Conservation (phyloP, 257 asterid genomes). For the Apocynum venetum region DNA sequence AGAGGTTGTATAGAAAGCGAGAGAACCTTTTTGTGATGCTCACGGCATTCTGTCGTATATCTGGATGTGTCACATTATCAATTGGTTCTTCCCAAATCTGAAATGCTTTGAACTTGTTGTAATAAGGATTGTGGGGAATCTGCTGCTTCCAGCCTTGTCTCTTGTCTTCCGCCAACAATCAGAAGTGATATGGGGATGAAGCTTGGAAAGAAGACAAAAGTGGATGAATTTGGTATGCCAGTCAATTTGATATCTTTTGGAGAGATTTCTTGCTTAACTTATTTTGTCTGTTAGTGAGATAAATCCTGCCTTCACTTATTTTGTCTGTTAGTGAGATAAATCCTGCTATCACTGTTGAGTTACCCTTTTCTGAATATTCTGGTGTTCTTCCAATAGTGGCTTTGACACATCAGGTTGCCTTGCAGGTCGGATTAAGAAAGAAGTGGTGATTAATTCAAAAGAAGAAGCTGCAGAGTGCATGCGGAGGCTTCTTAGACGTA, state of each 20-base stretch:
- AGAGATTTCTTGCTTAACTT: background rate
- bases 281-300: background rate
- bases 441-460: slow-evolving; percentile 47
- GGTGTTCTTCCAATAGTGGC: background rate
- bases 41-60: background rate
- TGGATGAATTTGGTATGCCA: slow-evolving; percentile 41
- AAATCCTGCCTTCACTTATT: no score
- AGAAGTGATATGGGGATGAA: slow-evolving; percentile 50
- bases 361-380: background rate
- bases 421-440: slow-evolving; percentile 35
- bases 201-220: slow-evolving; percentile 43
- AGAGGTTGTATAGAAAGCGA: no score
- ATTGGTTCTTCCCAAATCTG: slow-evolving; percentile 14
- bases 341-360: background rate
- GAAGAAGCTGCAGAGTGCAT: slow-evolving; percentile 65
- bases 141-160: slow-evolving; percentile 48
- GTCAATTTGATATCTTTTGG: background rate
- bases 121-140: slow-evolving; percentile 63
- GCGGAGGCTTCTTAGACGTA: slow-evolving; percentile 59
- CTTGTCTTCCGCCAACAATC: slow-evolving; percentile 62
- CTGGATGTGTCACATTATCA: background rate
- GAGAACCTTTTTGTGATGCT: no score
- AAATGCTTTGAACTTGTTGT: slow-evolving; percentile 24
- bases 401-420: background rate
- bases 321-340: background rate